A percentile compares a stretch with the other conserved stretches of the same genome.
Evolutionary conservation across 2,329 filamentous ascomycete genomes (phyloP).

Genomic region (Dendrostoma leiphaemia): DNA sequence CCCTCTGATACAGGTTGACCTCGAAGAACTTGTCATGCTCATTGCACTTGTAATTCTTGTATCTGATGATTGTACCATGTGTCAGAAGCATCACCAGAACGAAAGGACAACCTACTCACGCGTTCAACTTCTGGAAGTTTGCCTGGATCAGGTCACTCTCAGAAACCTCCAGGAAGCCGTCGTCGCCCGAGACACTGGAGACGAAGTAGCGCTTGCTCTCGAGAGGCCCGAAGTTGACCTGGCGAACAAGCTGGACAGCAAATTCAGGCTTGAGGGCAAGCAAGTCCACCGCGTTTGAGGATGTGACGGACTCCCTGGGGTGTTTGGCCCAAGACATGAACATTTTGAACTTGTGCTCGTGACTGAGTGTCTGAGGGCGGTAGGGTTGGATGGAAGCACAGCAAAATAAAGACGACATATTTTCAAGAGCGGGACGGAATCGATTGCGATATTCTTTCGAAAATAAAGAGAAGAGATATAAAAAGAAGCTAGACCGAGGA

Average conservation of each 20-base stretch:
- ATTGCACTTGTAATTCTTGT: slow-evolving; percentile 45
- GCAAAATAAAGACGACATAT: slow-evolving; percentile 26
- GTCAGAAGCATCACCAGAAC: not conserved
- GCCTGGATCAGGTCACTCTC: slow-evolving; percentile 37
- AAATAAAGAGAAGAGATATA: no score
- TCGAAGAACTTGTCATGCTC: slow-evolving; percentile 47
- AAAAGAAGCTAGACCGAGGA: no score
- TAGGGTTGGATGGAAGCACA: slow-evolving; percentile 24
- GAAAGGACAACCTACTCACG: slow-evolving; percentile 28
- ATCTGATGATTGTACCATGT: slow-evolving; percentile 28
- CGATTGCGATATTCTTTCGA: not conserved
- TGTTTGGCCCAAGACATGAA: slow-evolving; percentile 32
- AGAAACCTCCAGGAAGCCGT: slow-evolving; percentile 31
- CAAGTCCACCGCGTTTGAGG: slow-evolving; percentile 10
- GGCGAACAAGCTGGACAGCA: slow-evolving; percentile 40
- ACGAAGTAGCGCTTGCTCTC: slow-evolving; percentile 44
- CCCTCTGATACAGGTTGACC: slow-evolving; percentile 46
- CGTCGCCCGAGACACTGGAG: slow-evolving; percentile 4
- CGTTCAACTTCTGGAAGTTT: slow-evolving; percentile 44
- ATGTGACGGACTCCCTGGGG: slow-evolving; percentile 19
- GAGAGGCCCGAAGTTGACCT: slow-evolving; percentile 43
- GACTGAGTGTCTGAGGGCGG: slow-evolving; percentile 23
- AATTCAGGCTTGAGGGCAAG: slow-evolving; percentile 18
- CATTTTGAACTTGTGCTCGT: slow-evolving; percentile 25
- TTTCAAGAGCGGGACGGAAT: not conserved